Conservation (phyloP, 106 monocot genomes). For the Dioscorea dumetorum region DNA sequence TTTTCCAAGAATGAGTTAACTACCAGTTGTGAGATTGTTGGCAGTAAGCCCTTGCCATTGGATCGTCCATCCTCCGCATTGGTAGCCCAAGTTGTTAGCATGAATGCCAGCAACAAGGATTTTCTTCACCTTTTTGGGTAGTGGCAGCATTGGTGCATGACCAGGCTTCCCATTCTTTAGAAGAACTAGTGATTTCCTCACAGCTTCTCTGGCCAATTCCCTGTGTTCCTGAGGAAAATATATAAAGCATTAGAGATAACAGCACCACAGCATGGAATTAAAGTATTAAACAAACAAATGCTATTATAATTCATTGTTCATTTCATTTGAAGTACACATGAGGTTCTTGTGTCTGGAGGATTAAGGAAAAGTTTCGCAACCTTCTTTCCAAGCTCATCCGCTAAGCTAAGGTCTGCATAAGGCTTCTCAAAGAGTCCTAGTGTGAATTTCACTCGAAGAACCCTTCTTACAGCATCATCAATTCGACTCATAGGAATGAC, state of each 20-base stretch:
- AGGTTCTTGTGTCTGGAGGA: too few relatives aligned
- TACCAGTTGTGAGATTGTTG: conserved; percentile 7
- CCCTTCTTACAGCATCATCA: conserved; percentile 23
- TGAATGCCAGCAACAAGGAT: conserved; percentile 9
- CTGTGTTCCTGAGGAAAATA: too few relatives aligned
- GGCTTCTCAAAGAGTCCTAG: conserved; percentile 29
- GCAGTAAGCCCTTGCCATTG: too few relatives aligned
- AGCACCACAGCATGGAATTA: too few relatives aligned
- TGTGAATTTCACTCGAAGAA: conserved; percentile 27
- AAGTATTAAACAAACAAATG: too few relatives aligned
- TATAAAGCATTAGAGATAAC: too few relatives aligned
- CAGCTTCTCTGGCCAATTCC: too few relatives aligned
- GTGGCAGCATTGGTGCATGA: conserved; percentile 12
- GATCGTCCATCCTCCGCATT: conserved; percentile 16
- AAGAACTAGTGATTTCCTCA: too few relatives aligned
- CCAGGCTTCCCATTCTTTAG: too few relatives aligned
- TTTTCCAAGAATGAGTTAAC: neutral
- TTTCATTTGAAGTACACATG: too few relatives aligned
- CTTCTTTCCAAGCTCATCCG: conserved; percentile 11
- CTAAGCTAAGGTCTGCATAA: conserved; percentile 9
- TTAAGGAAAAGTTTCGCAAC: neutral
- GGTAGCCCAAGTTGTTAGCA: conserved; percentile 13
- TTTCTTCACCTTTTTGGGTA: conserved; percentile 13
- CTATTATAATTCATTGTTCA: too few relatives aligned
- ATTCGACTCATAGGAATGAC: too few relatives aligned